Evolutionary conservation across 2,329 filamentous ascomycete species (phyloP), one percentile per base, ranked within the genome.

Genomic region (Sarocladium kiliense): DNA sequence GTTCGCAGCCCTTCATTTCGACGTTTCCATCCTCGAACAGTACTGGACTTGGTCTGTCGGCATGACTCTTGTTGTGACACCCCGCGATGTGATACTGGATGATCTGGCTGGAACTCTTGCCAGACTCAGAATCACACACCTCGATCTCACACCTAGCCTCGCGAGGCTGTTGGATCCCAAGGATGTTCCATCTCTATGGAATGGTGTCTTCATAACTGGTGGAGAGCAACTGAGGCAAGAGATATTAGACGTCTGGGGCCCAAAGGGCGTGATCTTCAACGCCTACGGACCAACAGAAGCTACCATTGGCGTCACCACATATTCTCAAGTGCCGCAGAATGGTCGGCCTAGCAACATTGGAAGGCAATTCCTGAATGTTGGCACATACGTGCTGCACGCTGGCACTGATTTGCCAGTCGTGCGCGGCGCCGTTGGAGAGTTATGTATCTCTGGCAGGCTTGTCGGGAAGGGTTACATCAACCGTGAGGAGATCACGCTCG

Each of bases 11-110:
- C 90, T 96, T 56, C 93, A 96, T 68, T 97, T 97, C 58, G 93
- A 97, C 63, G 92, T 97, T 3, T 94, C 89, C 1, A 88, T 97
- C 0, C 77, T 97, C 0, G 92, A 97, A 65, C 92, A 96, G 64
- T 97, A 93, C 67, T 97, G 91, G 91, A 94, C 87, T 56, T 97
- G 92, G 92, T 91, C 87, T 26, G 88, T 94, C 1, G 91, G 91
- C 1, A 91, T 97, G 25, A 86, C 88, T 3, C 80, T 97, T 1
- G 87, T 93, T 2, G 86, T 89, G 2, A 91, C 89, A 6, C 88
- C 90, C 1, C 82, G 89, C 60, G 91, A 97, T 65, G 66, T 96
- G 1, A 86, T 97, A 1, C 85, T 97, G 32, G 89, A 94, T 62
- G 90, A 97, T 62, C 76, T 97, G 16, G 78, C 87, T 1, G 81